phyloP scores from a whole-genome alignment of 345 rosid species.

The Syzygium jambos region DNA sequence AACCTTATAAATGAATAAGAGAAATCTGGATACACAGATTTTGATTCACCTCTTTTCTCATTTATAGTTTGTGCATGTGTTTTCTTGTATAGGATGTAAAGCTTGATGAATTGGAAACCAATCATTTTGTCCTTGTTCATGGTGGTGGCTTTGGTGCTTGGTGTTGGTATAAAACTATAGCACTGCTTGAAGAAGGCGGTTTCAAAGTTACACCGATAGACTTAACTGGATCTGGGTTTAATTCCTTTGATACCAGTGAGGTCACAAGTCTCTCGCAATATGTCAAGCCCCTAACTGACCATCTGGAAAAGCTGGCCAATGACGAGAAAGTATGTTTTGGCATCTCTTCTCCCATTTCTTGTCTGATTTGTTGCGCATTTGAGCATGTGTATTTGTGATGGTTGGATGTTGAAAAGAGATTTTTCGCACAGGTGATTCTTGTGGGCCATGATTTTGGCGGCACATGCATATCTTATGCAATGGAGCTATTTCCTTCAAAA shows the following conservation, averaged over 20 bases:
- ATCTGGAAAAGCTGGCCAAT: slow-evolving; percentile 56
- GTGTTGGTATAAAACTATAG: slow-evolving; percentile 98
- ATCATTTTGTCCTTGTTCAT: slow-evolving; percentile 81
- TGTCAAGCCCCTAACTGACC: slow-evolving; percentile 72
- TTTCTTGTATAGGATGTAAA: slow-evolving; percentile 48
- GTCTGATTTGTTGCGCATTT: neutral
- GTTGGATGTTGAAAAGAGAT: neutral
- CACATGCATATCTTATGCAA: slow-evolving; percentile 70
- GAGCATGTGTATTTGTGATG: neutral
- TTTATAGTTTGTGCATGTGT: neutral
- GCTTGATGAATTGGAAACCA: slow-evolving; percentile 70
- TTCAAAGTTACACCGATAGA: slow-evolving; percentile 83
- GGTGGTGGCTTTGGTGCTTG: slow-evolving; percentile 99
- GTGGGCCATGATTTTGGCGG: slow-evolving; percentile 97
- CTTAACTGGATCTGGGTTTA: slow-evolving; percentile 86
- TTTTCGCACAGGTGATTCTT: slow-evolving; percentile 61
- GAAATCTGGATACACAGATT: neutral
- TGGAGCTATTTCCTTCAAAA: slow-evolving; percentile 76
- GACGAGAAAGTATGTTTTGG: slow-evolving; percentile 51
- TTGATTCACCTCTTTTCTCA: neutral
- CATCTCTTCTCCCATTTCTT: neutral
- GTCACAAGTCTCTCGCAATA: slow-evolving; percentile 71
- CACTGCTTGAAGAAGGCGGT: slow-evolving; percentile 85
- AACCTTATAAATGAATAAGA: neutral
- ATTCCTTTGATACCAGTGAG: slow-evolving; percentile 54